These are phyloP conservation scores for barrel medic (Medicago truncatula) DNA, from an alignment of 306 rosid species.

Conservation along the genomic window MtrunA17r5.0-ANR NC_053048.1:50856501-50857000, in stretches of 20 bases:
- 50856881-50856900: background rate
- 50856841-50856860: background rate
- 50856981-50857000: no score
- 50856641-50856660: constrained; percentile 20
- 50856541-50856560: constrained; percentile 88
- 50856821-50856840: constrained; percentile 14
- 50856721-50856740: constrained; percentile 16
- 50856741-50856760: constrained; percentile 23
- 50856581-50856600: constrained; percentile 52
- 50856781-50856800: constrained; percentile 1
- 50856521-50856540: constrained; percentile 73
- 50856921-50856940: no score
- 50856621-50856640: constrained; percentile 20
- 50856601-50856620: constrained; percentile 40
- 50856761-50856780: background rate
- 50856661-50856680: constrained; percentile 22
- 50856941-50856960: no score
- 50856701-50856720: constrained; percentile 12
- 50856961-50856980: no score
- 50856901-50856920: no score
- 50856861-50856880: background rate
- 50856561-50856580: constrained; percentile 96
- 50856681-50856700: constrained; percentile 32
- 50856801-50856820: constrained; percentile 3
- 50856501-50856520: constrained; percentile 94